These are phyloP conservation scores for Lachnellula arida DNA, from an alignment of 2,329 filamentous ascomycete species.

Conservation along the genomic window DNA sequence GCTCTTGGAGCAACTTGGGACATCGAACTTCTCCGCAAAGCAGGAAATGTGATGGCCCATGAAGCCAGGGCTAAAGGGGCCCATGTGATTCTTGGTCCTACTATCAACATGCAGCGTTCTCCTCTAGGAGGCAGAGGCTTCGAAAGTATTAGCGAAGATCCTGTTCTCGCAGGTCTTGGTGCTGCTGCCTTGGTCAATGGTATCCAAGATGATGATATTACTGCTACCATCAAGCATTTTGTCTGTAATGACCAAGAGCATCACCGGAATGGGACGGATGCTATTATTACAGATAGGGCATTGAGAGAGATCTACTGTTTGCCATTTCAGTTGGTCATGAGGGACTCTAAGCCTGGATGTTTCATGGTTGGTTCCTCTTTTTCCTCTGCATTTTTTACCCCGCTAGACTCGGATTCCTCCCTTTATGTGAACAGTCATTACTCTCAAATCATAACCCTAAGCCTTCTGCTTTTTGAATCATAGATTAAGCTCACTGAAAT, in stretches of 20 bases:
- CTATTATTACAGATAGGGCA: conserved; percentile 36
- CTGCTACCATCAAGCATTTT: conserved; percentile 44
- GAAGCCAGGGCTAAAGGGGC: conserved; percentile 66
- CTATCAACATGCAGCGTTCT: conserved; percentile 45
- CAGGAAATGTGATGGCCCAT: conserved; percentile 60
- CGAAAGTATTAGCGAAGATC: conserved; percentile 45
- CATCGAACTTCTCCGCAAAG: conserved; percentile 54
- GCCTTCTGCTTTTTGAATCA: too few species aligned
- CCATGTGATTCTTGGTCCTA: conserved; percentile 66
- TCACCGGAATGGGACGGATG: conserved; percentile 34
- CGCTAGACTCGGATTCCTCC: neutral
- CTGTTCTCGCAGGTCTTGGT: conserved; percentile 41
- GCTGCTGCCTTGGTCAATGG: conserved; percentile 41
- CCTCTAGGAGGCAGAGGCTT: conserved; percentile 46
- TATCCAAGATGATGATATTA: conserved; percentile 39
- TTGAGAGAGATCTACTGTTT: conserved; percentile 41
- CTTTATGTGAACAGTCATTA: neutral
- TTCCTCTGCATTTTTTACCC: neutral
- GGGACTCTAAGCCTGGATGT: conserved; percentile 39
- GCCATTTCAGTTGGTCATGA: conserved; percentile 42
- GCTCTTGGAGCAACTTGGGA: conserved; percentile 62
- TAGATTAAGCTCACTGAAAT: neutral
- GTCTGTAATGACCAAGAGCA: conserved; percentile 42
- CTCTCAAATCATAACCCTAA: too few species aligned
- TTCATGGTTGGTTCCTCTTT: conserved; percentile 34